Evolutionary conservation across 495 filamentous ascomycete genomes (phyloP), one percentile per base, ranked within the genome.

Genomic region (Penicillium bovifimosum): DNA sequence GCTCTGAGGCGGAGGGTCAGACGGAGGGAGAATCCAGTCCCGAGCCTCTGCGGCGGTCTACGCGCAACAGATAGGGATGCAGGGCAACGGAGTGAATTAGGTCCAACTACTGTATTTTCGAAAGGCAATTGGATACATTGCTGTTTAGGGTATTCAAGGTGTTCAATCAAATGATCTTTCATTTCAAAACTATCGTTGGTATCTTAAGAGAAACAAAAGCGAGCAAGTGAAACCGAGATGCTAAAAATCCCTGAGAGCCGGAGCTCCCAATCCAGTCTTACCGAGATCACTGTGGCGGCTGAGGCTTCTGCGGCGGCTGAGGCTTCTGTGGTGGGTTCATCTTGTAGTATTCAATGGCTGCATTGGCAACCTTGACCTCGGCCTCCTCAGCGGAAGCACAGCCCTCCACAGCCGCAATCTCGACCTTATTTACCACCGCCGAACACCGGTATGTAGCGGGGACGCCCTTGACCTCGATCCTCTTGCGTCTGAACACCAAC

Each of bases 311-410:
- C n/a, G n/a, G n/a, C n/a, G n/a, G n/a, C n/a, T n/a, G n/a, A n/a
- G n/a, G n/a, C n/a, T n/a, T n/a, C n/a, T n/a, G n/a, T n/a, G n/a
- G n/a, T n/a, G n/a, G n/a, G n/a, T n/a, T n/a, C n/a, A n/a, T n/a
- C n/a, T n/a, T n/a, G n/a, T n/a, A n/a, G n/a, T n/a, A n/a, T n/a
- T n/a, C n/a, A n/a, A n/a, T n/a, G n/a, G 50, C 53, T 16, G 10
- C 20, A 34, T 64, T 42, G 7, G 61, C 65, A 40, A 64, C 67
- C 45, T 47, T 54, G 28, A 64, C 44, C 35, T 68, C 63, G 6
- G 65, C 69, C 57, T 66, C 64, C 34, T 66, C 68, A 17, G 33
- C 35, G n/a, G 46, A 60, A 59, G 51, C 51, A 34, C 33, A 54
- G 2, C 51, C 45, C 17, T 31, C 46, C n/a, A 33, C 51, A 33